A percentile compares a stretch with the other conserved stretches of the same genome.
Evolutionary conservation across 371 early-diverging fungal species (phyloP).

Genomic region (Lichtheimia hyalospora): DNA sequence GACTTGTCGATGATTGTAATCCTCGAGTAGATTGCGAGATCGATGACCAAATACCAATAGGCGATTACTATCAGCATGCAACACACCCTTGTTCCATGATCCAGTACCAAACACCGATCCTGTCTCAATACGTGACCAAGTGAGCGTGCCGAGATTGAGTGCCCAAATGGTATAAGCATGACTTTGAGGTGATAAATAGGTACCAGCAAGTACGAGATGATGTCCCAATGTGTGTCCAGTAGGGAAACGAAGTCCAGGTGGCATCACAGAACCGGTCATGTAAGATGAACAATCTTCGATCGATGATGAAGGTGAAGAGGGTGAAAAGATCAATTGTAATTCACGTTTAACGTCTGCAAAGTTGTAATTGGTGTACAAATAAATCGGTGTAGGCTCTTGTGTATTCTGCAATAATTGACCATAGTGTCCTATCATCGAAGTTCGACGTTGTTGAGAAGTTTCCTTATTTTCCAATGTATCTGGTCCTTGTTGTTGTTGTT

Average conservation of each 20-base stretch:
- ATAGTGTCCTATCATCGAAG: background rate
- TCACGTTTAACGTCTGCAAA: slow-evolving; percentile 75
- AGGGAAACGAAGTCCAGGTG: slow-evolving; percentile 82
- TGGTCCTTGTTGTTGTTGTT: too few relatives aligned
- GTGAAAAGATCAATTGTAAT: slow-evolving; percentile 63
- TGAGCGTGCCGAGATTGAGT: slow-evolving; percentile 58
- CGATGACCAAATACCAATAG: slow-evolving; percentile 71
- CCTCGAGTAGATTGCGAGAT: slow-evolving; percentile 61
- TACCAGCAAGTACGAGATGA: slow-evolving; percentile 74
- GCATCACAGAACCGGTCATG: slow-evolving; percentile 58
- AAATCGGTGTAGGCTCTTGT: slow-evolving; percentile 37
- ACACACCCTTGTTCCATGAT: slow-evolving; percentile 80
- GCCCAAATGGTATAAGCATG: slow-evolving; percentile 77
- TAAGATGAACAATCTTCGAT: slow-evolving; percentile 61
- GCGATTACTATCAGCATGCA: slow-evolving; percentile 57
- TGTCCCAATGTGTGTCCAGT: slow-evolving; percentile 71
- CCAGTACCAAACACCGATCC: slow-evolving; percentile 64
- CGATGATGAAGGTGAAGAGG: slow-evolving; percentile 19
- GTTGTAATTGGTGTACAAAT: slow-evolving; percentile 80
- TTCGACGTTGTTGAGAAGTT: background rate
- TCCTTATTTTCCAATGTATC: background rate
- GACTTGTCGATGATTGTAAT: slow-evolving; percentile 70
- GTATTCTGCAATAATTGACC: slow-evolving; percentile 11
- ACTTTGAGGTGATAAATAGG: slow-evolving; percentile 61
- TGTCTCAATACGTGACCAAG: slow-evolving; percentile 71